Evolutionary conservation across 805 yeast species (phyloP).

Genomic region (Metschnikowia proteae): DNA sequence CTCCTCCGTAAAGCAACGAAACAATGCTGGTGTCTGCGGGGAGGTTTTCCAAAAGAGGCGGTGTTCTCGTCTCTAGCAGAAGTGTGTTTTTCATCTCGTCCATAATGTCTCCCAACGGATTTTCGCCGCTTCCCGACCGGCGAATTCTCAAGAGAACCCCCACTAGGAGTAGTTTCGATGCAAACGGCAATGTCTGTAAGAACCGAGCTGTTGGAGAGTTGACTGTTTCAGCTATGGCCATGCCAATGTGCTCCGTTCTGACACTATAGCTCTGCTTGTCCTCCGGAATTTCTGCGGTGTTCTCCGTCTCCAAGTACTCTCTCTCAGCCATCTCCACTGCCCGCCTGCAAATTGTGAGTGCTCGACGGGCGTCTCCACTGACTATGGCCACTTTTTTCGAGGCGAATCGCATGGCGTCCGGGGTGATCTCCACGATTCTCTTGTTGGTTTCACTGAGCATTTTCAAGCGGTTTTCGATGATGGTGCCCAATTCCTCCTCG

Average conservation of each 20-base stretch:
- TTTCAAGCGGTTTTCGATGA: slow-evolving; percentile 69
- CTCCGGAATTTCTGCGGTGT: slow-evolving; percentile 19
- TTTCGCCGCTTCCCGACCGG: slow-evolving; percentile 68
- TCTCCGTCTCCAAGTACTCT: slow-evolving; percentile 41
- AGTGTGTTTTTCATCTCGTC: slow-evolving; percentile 65
- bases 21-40: slow-evolving; percentile 15
- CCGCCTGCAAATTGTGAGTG: slow-evolving; percentile 78
- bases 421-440: slow-evolving; percentile 45
- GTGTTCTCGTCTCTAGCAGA: slow-evolving; percentile 36
- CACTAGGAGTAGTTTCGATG: slow-evolving; percentile 68
- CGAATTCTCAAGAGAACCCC: slow-evolving; percentile 62
- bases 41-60: slow-evolving; percentile 10
- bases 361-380: slow-evolving; percentile 95
- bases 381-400: slow-evolving; percentile 93
- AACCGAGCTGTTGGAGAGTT: slow-evolving; percentile 66
- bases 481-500: slow-evolving; percentile 67
- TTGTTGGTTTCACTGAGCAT: slow-evolving; percentile 31
- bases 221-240: slow-evolving; percentile 76
- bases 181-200: slow-evolving; percentile 57
- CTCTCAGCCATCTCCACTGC: slow-evolving; percentile 85
- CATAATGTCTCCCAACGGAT: slow-evolving; percentile 67
- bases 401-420: slow-evolving; percentile 86
- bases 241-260: slow-evolving; percentile 67
- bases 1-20: slow-evolving; percentile 26
- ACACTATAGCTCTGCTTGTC: slow-evolving; percentile 49